These are phyloP conservation scores for Evernia prunastri DNA, from an alignment of 495 filamentous ascomycete genomes.

Conservation along the genomic window DNA sequence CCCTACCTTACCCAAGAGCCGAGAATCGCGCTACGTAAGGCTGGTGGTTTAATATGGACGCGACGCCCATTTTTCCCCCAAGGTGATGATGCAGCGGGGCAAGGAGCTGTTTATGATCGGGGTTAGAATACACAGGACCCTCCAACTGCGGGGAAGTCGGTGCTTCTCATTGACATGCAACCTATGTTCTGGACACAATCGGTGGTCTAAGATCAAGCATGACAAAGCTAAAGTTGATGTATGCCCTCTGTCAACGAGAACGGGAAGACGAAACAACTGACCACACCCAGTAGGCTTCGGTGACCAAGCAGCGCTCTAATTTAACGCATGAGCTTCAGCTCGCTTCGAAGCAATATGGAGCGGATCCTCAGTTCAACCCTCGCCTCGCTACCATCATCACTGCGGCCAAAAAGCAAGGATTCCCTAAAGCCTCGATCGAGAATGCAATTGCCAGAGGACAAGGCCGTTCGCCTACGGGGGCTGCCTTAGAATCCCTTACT, in stretches of 20 bases:
- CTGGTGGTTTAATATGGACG: background rate
- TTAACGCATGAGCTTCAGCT: slow-evolving; percentile 46
- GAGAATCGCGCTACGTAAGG: background rate
- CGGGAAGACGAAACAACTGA: background rate
- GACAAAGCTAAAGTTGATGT: slow-evolving; percentile 78
- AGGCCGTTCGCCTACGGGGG: slow-evolving; percentile 65
- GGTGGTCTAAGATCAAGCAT: slow-evolving; percentile 93
- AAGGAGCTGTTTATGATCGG: background rate
- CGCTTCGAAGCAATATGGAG: slow-evolving; percentile 50
- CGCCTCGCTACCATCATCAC: slow-evolving; percentile 64
- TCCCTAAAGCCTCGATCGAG: slow-evolving; percentile 80
- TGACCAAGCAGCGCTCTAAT: slow-evolving; percentile 45
- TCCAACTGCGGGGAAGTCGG: slow-evolving; percentile 8
- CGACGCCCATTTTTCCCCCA: background rate
- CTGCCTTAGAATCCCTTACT: slow-evolving; percentile 63
- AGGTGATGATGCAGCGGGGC: background rate
- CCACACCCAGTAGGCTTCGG: slow-evolving; percentile 31
- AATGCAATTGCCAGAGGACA: slow-evolving; percentile 79
- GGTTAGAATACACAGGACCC: background rate
- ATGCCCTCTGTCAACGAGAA: slow-evolving; percentile 14
- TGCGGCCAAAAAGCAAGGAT: slow-evolving; percentile 75
- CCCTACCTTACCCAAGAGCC: too few species aligned
- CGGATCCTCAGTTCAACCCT: slow-evolving; percentile 65
- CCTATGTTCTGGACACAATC: slow-evolving; percentile 64
- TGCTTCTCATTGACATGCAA: slow-evolving; percentile 30